Percentiles rank a stretch among this genome's conserved stretches.
Conservation (phyloP, 1,139 yeast genomes). For the Zhuliangozyma blackwelliae region DNA sequence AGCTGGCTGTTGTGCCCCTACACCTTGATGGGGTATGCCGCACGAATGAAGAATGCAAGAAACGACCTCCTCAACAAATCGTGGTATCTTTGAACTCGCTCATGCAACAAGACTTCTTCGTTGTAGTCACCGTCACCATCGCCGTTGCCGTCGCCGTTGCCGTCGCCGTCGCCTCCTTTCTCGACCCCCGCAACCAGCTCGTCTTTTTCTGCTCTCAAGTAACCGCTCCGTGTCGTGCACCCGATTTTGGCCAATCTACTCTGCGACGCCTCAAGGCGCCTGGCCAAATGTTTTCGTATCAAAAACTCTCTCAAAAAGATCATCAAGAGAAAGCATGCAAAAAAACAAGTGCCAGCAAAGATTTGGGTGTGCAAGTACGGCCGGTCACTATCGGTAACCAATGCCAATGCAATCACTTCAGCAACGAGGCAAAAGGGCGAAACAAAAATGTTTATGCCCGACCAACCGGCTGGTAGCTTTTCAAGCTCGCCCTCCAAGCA, state of each 20-base stretch:
- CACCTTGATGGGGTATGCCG: conserved; percentile 23
- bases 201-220: conserved; percentile 8
- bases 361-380: conserved; percentile 61
- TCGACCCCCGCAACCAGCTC: too few species aligned
- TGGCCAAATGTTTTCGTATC: conserved; percentile 16
- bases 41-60: conserved; percentile 13
- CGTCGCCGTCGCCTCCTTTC: too few species aligned
- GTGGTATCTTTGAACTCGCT: conserved; percentile 19
- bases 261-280: conserved; percentile 10
- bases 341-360: conserved; percentile 49
- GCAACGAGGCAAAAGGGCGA: conserved; percentile 43
- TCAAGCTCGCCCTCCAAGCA: conserved; percentile 37
- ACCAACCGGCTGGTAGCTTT: conserved; percentile 58
- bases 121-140: conserved; percentile 10
- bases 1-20: conserved; percentile 5
- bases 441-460: conserved; percentile 48
- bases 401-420: conserved; percentile 47
- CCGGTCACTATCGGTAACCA: conserved; percentile 26
- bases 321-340: conserved; percentile 25
- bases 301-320: conserved; percentile 30
- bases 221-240: conserved; percentile 7
- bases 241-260: conserved; percentile 3
- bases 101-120: conserved; percentile 12
- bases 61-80: conserved; percentile 11
- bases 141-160: conserved; percentile 1